A percentile compares a stretch with the other conserved stretches of the same genome.
Conservation (phyloP, 805 yeast species). For the Wickerhamiella shivajii region DNA sequence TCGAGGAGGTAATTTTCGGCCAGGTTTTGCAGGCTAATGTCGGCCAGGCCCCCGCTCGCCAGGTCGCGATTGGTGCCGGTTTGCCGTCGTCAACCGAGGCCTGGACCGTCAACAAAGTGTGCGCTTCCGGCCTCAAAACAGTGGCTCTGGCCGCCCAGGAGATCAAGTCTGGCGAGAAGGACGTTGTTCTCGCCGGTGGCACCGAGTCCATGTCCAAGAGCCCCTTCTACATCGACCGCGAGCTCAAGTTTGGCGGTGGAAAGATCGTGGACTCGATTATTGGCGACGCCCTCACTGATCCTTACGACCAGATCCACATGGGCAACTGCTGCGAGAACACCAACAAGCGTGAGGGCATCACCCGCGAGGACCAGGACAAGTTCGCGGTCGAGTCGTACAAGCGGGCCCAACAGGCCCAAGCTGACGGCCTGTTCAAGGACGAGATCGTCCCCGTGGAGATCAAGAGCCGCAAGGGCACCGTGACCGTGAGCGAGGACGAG, state of each 20-base stretch:
- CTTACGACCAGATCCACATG: conserved; percentile 74
- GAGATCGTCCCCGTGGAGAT: conserved; percentile 78
- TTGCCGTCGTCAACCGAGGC: conserved; percentile 69
- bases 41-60: conserved; percentile 97
- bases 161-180: conserved; percentile 69
- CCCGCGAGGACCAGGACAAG: conserved; percentile 76
- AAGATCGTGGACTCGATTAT: conserved; percentile 45
- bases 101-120: conserved; percentile 83
- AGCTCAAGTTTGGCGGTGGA: conserved; percentile 39
- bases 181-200: conserved; percentile 86
- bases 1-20: conserved; percentile 83
- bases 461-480: conserved; percentile 55
- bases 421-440: conserved; percentile 52
- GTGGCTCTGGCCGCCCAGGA: conserved; percentile 79
- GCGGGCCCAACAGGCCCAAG: conserved; percentile 61
- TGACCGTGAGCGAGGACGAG: conserved; percentile 56
- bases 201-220: conserved; percentile 92
- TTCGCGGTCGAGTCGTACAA: conserved; percentile 70
- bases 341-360: conserved; percentile 56
- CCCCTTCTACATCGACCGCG: conserved; percentile 75
- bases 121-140: conserved; percentile 90
- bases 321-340: conserved; percentile 94
- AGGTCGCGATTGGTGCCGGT: conserved; percentile 82
- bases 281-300: conserved; percentile 81
- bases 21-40: conserved; percentile 80